These are phyloP conservation scores for Perkinsus marinus DNA, from an alignment of 169 alveolate genomes.

Conservation along the genomic window DNA sequence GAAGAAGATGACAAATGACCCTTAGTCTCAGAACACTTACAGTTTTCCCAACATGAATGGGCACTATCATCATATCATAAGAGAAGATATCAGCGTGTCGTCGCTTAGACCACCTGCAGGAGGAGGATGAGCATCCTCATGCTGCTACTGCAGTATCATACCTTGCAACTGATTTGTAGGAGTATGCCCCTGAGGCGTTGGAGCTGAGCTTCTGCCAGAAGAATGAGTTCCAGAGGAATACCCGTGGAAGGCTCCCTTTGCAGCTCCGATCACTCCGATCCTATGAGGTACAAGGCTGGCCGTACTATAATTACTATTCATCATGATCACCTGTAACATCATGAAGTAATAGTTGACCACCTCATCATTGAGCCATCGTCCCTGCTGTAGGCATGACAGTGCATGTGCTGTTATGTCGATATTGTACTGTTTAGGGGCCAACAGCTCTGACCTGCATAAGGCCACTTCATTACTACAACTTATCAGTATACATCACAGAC, in stretches of 20 bases:
- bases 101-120: slow-evolving; percentile 22
- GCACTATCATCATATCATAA: slow-evolving; percentile 10
- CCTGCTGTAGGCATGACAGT: slow-evolving; percentile 6
- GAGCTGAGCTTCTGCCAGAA: slow-evolving; percentile 11
- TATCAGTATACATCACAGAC: too few relatives aligned
- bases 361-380: slow-evolving; percentile 25
- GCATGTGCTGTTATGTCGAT: background rate
- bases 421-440: background rate
- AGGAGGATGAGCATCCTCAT: background rate
- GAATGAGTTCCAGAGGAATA: slow-evolving; percentile 25
- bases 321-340: slow-evolving; percentile 20
- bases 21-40: background rate
- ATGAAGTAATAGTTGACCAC: slow-evolving; percentile 21
- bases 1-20: background rate
- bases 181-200: background rate
- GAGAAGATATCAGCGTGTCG: slow-evolving; percentile 18
- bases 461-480: too few relatives aligned
- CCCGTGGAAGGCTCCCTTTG: background rate
- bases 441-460: background rate
- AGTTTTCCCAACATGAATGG: slow-evolving; percentile 15
- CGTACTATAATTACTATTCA: background rate
- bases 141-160: background rate
- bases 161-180: background rate
- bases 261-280: background rate
- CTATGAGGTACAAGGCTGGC: background rate